Conservation (phyloP, 371 early-diverging fungal genomes). For the Apophysomyces trapeziformis region DNA sequence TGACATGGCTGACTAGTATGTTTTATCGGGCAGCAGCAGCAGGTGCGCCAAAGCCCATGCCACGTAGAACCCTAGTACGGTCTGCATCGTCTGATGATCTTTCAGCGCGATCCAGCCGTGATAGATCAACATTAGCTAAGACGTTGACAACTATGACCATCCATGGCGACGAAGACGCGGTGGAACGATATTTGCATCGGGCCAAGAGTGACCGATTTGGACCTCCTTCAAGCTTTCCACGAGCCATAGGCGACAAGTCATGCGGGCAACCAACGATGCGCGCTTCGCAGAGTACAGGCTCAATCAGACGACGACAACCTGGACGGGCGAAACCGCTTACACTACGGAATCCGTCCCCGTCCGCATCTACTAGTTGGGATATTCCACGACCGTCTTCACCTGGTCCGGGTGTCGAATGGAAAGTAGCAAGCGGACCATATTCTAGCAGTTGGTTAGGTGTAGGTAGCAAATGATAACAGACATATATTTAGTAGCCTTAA, state of each 20-base stretch:
- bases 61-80: not conserved
- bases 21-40: slow-evolving; percentile 21
- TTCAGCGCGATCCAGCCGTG: not conserved
- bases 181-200: slow-evolving; percentile 1
- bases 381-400: slow-evolving; percentile 5
- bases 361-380: not conserved
- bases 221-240: not conserved
- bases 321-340: not conserved
- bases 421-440: slow-evolving; percentile 7
- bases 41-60: not conserved
- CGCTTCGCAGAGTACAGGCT: slow-evolving; percentile 4
- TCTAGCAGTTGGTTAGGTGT: slow-evolving; percentile 14
- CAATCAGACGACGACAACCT: not conserved
- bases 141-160: not conserved
- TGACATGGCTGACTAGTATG: slow-evolving; percentile 38
- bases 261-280: not conserved
- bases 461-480: not conserved
- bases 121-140: not conserved
- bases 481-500: not conserved
- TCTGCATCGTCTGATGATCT: slow-evolving; percentile 1
- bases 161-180: not conserved
- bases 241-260: not conserved
- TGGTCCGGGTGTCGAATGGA: slow-evolving; percentile 5
- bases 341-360: slow-evolving; percentile 9
- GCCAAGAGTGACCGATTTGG: not conserved